Conservation (phyloP, 129 eudicot genomes). For the Centaurea solstitialis region DNA sequence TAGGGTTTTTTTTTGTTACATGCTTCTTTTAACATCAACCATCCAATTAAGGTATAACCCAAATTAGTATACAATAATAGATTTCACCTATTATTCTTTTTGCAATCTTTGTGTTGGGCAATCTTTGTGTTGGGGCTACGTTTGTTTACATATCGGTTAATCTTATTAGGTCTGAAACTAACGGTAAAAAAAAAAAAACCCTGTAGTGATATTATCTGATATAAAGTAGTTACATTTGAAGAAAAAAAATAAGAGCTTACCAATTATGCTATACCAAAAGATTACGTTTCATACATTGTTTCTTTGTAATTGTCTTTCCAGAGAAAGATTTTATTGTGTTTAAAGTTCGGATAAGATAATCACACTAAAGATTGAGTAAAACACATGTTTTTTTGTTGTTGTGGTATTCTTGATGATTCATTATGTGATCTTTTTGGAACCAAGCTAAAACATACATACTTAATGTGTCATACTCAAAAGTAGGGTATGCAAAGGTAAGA, state of each 20-base stretch:
- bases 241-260: background rate
- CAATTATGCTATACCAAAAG: background rate
- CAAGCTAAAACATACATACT: background rate
- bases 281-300: too few relatives aligned
- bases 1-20: background rate
- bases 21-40: background rate
- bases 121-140: background rate
- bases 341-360: background rate
- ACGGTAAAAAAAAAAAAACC: background rate
- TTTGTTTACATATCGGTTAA: background rate
- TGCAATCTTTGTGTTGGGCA: too few relatives aligned
- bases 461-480: background rate
- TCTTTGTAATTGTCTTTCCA: too few relatives aligned
- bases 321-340: background rate
- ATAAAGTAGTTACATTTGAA: too few relatives aligned
- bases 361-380: too few relatives aligned
- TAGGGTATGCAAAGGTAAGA: background rate
- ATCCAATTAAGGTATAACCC: background rate
- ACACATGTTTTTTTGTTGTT: background rate
- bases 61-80: background rate
- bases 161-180: background rate
- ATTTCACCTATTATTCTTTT: background rate
- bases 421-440: background rate
- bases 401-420: background rate
- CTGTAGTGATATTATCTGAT: too few relatives aligned